Conservation (phyloP, 1,284 basidiomycete genomes). For the Leccinum variabile region DNA sequence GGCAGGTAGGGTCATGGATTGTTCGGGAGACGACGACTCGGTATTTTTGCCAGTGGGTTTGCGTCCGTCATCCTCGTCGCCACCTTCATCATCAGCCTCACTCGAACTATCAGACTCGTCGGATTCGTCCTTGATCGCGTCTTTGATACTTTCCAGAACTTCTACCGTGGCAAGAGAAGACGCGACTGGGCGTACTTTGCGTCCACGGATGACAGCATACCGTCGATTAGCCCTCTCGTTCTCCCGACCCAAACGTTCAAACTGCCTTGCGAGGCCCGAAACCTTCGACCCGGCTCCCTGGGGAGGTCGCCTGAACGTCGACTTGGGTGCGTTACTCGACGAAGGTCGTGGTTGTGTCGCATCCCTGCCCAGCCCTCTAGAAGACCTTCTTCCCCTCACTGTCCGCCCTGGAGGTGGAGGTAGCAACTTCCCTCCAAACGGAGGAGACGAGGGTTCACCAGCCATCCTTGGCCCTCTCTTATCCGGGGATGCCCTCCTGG, state of each 20-base stretch:
- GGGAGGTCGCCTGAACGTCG: slow-evolving; percentile 53
- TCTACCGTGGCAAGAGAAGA: slow-evolving; percentile 88
- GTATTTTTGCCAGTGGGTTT: slow-evolving; percentile 31
- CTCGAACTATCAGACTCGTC: slow-evolving; percentile 77
- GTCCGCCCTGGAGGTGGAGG: slow-evolving; percentile 32
- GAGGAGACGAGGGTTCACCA: slow-evolving; percentile 45
- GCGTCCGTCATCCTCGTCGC: slow-evolving; percentile 61
- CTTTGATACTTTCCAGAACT: slow-evolving; percentile 88
- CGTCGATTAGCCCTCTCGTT: slow-evolving; percentile 66
- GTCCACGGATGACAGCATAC: slow-evolving; percentile 81
- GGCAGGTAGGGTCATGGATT: slow-evolving; percentile 33
- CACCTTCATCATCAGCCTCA: slow-evolving; percentile 88
- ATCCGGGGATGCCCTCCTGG: slow-evolving; percentile 70
- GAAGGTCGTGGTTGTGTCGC: slow-evolving; percentile 47
- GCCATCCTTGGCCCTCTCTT: slow-evolving; percentile 47
- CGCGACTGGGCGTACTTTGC: slow-evolving; percentile 90
- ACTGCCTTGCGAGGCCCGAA: slow-evolving; percentile 74
- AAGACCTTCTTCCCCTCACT: slow-evolving; percentile 43
- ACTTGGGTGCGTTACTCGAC: slow-evolving; percentile 42
- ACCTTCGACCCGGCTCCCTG: slow-evolving; percentile 60
- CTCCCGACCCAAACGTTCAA: slow-evolving; percentile 70
- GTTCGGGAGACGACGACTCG: slow-evolving; percentile 41
- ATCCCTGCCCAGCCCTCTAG: slow-evolving; percentile 47
- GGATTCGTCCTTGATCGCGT: slow-evolving; percentile 88
- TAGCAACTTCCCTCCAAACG: slow-evolving; percentile 35